Base-by-base conservation (phyloP, 2,329 filamentous ascomycete species). In the Aspergillus fumigatus region DNA sequence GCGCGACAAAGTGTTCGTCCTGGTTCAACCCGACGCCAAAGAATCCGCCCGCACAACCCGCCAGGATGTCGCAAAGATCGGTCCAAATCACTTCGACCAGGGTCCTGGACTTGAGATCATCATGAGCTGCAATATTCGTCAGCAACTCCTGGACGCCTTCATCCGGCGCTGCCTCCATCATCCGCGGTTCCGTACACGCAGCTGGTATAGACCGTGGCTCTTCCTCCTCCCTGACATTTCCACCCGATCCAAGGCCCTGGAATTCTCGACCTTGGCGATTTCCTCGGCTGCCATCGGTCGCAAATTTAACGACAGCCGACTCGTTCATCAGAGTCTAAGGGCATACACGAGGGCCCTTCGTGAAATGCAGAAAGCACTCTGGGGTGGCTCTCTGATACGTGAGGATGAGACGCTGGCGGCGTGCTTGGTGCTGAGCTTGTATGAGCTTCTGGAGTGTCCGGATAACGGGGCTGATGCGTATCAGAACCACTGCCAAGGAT, bases 371-470 rank as follows among this genome's bases (percentile, higher is more conserved):
- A 65, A 62, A 19, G 73, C 73, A 2, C 60, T 76, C 2, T 70
- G 65, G 60, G 61, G 71, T 58, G 62, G 61, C 1, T 53, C 58
- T 2, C 56, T 69, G 23, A 70, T 71, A 65, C 67, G 67, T 52
- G 65, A 66, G 27, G 69, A 76, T 51, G 71, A 73, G 43, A 72
- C 70, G 0, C 63, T 75, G 7, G 70, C 71, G 19, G 69, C 72
- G 7, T 75, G 73, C 53, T 65, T 75, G 65, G 63, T 69, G 7
- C 56, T 75, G 1, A 63, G 67, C 19, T 63, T 74, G 45, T 76
- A 76, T 52, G 70, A 72, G 53, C 55, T 70, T 9, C 58, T 67
- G 32, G 72, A 75, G 60, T 76, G 73, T 57, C 73, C 73, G 0
- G 62, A 59, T 38, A 53, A 62, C 14, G 68, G 62, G n/a, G 56